phyloP scores from a whole-genome alignment of 805 yeast genomes.

The Komagataella populi region DNA sequence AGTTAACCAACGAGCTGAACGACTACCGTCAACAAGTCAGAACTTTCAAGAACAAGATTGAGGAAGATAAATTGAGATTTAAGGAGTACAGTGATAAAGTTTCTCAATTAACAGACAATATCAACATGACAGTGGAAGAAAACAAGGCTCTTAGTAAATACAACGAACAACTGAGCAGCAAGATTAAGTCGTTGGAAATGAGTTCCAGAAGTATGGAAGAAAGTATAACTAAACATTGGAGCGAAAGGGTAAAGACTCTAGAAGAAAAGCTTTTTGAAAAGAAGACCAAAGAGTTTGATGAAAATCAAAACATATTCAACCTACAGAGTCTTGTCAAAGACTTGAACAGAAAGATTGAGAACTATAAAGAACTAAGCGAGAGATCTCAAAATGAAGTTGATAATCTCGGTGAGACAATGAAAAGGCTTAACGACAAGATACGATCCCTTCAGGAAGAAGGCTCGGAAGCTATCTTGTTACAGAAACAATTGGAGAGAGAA shows the following conservation, averaged over 20 bases:
- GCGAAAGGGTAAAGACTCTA: conserved; percentile 35
- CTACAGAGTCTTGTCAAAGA: conserved; percentile 43
- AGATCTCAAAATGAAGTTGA: conserved; percentile 47
- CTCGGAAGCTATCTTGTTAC: conserved; percentile 25
- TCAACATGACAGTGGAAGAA: conserved; percentile 48
- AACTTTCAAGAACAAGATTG: conserved; percentile 16
- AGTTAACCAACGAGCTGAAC: conserved; percentile 20
- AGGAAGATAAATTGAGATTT: conserved; percentile 9
- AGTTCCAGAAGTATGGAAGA: conserved; percentile 39
- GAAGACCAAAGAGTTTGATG: conserved; percentile 34
- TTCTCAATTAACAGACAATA: conserved; percentile 33
- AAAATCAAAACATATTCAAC: conserved; percentile 31
- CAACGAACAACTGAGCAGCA: conserved; percentile 33
- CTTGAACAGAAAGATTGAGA: conserved; percentile 34
- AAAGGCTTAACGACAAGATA: conserved; percentile 29
- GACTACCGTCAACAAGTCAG: conserved; percentile 17
- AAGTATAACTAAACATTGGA: conserved; percentile 41
- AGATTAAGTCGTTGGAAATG: conserved; percentile 30
- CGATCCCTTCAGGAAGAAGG: conserved; percentile 28
- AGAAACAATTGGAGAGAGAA: conserved; percentile 41
- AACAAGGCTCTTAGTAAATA: conserved; percentile 47
- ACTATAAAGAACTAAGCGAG: conserved; percentile 33
- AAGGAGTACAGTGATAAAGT: conserved; percentile 12
- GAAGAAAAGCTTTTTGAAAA: conserved; percentile 35
- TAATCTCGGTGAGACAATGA: conserved; percentile 36